Evolutionary conservation across 2,329 filamentous ascomycete genomes (phyloP), one percentile per base, ranked within the genome.

Genomic region (Geosmithia putterillii): DNA sequence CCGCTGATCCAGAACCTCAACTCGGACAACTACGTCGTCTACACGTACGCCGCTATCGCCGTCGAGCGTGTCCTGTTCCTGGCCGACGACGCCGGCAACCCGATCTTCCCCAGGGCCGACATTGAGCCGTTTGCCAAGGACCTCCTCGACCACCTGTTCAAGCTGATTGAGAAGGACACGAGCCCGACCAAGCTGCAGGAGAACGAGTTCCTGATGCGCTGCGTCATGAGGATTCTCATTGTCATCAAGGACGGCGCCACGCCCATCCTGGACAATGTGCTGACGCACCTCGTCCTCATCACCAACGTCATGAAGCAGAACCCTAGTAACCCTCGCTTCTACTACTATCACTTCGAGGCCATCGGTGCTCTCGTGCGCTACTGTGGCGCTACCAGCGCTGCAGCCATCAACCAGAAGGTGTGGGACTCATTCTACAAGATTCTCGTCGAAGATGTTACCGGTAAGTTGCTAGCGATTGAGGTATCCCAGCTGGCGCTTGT

Each of bases 131-230:
- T 92, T 48, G 79, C 90, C 20, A 89, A 88, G 60, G 87, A 94
- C 52, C 75, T 98, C 2, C 69, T 96, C 18, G 75, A 86, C 43
- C 90, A 96, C 56, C 71, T 98, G 12, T 96, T 98, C 71, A 81
- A 82, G 50, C 73, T 98, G 42, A 87, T 98, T 50, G 85, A 94
- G 57, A 86, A 84, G 57, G 83, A 95, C 53, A 71, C 74, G 4
- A 82, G 84, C 10, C 83, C 94, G 1, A 79, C 90, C 50, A 98
- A 96, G 70, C 80, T 98, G 48, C 92, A 98, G 58, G 92, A 98
- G 64, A 98, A 98, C 57, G 92, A 98, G 59, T 98, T 96, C 61
- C 63, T 98, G 56, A 96, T 98, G 89, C 86, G 88, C 54, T 98
- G 92, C 55, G 87, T 95, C 45, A 98, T 98, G 92, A 79, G 92